Conservation (phyloP, 352 stramenopile species). For the Pythium aquatile region DNA sequence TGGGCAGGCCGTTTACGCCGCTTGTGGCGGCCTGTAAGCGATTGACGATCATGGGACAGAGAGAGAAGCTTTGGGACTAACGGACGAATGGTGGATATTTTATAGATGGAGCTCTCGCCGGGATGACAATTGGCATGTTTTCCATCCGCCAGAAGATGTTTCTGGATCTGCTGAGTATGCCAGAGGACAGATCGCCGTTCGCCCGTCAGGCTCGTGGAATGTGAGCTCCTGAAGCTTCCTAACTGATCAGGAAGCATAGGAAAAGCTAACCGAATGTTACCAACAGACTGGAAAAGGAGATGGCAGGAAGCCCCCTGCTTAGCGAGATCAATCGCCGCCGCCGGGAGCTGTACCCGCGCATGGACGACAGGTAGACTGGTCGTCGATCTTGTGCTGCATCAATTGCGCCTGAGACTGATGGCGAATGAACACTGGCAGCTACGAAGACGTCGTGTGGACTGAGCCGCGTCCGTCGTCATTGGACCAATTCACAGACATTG, state of each 20-base stretch:
- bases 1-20: slow-evolving; percentile 7
- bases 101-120: slow-evolving; percentile 31
- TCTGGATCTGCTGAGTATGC: slow-evolving; percentile 37
- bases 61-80: not conserved
- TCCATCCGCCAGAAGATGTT: slow-evolving; percentile 38
- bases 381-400: not conserved
- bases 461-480: slow-evolving; percentile 8
- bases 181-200: slow-evolving; percentile 39
- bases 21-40: slow-evolving; percentile 17
- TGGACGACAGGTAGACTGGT: slow-evolving; percentile 7
- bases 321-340: slow-evolving; percentile 16
- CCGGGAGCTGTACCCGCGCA: slow-evolving; percentile 17
- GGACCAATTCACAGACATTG: not conserved
- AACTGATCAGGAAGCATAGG: not conserved
- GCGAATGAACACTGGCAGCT: not conserved
- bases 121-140: slow-evolving; percentile 36
- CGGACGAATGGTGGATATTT: not conserved
- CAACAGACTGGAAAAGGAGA: slow-evolving; percentile 16
- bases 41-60: not conserved
- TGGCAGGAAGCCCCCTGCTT: slow-evolving; percentile 16
- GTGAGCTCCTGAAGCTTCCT: slow-evolving; percentile 12
- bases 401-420: too few relatives aligned
- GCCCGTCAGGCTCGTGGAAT: slow-evolving; percentile 26
- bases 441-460: slow-evolving; percentile 19
- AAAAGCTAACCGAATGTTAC: not conserved